These are phyloP conservation scores for Penicillium psychrosexuale DNA, from an alignment of 2,329 filamentous ascomycete species.

Conservation along the genomic window DNA sequence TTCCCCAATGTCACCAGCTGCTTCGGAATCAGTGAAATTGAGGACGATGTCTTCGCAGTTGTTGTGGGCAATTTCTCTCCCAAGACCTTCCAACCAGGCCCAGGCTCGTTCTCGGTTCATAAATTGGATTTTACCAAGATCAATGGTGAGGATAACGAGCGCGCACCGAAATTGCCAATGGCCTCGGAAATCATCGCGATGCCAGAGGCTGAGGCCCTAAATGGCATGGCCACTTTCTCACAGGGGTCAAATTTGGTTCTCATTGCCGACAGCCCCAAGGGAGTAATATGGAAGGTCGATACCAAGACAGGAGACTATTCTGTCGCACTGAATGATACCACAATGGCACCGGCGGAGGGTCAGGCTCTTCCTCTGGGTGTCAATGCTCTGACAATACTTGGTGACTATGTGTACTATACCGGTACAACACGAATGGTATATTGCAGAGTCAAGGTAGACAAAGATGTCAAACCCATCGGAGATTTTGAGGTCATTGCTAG, in stretches of 20 bases:
- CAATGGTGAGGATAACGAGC: background rate
- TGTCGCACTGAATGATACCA: conserved; percentile 20
- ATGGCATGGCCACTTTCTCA: conserved; percentile 22
- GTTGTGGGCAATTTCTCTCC: conserved; percentile 22
- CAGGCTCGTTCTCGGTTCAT: conserved; percentile 20
- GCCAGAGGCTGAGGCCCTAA: conserved; percentile 18
- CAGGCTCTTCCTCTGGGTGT: conserved; percentile 21
- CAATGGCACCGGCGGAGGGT: conserved; percentile 20
- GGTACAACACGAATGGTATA: conserved; percentile 24
- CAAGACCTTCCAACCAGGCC: conserved; percentile 16
- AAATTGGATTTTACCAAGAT: conserved; percentile 16
- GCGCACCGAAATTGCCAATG: background rate
- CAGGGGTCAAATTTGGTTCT: conserved; percentile 17
- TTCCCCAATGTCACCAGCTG: conserved; percentile 22
- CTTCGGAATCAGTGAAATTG: conserved; percentile 25
- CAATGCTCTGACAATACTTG: conserved; percentile 16
- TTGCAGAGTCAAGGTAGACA: conserved; percentile 20
- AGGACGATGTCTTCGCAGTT: conserved; percentile 23
- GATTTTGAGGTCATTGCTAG: conserved; percentile 24
- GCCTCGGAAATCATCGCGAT: conserved; percentile 18
- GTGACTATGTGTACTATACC: conserved; percentile 24
- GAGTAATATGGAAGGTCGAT: conserved; percentile 22
- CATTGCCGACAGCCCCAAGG: conserved; percentile 23
- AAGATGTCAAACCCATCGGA: conserved; percentile 14
- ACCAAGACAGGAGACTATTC: conserved; percentile 17